Evolutionary conservation across 2,329 filamentous ascomycete species (phyloP), one percentile per base, ranked within the genome.

Genomic region (Aspergillus sp.): DNA sequence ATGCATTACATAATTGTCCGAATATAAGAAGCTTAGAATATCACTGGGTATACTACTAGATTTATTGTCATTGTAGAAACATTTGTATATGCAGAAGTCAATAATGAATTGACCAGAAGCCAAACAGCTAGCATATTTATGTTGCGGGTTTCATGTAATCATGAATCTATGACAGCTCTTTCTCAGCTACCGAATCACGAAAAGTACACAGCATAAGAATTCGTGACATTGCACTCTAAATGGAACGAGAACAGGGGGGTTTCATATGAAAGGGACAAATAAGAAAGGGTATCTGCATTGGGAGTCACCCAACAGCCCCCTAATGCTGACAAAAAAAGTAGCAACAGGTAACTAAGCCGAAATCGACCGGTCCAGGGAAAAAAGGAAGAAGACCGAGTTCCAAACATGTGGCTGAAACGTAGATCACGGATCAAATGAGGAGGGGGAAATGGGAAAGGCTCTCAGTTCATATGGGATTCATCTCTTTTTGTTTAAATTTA

Each of bases 271-370:
- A 19, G 19, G 19, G 19, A 19, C 19, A 19, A 39, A 25, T 25
- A 25, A 7, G 11, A 49, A 38, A 23, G 30, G 48, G 17, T 57
- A 36, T 57, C 25, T 49, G 54, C 42, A 48, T 17, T 57, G 54
- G 44, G 49, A 30, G 30, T 57, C 54, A 57, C 25, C 27, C 19
- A 57, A 49, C 54, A 57, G 59, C 50, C 58, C 58, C 57, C 48
- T 54, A 41, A 63, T 59, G 47, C 54, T 58, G 47, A 47, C 53
- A 21, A 27, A 42, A 48, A 56, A 56, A 11, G 41, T 44, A 13
- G 47, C 25, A 30, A 30, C 27, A 30, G 27, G 10, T n/a, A 50
- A 30, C 17, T n/a, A 23, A 23, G 21, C 25, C 19, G 38, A 44
- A 19, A 19, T 30, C 23, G 8, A 32, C 47, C 17, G 8, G 25